A percentile compares a stretch with the other conserved stretches of the same genome.
Conservation (phyloP, 345 rosid species). For the Acer negundo region DNA sequence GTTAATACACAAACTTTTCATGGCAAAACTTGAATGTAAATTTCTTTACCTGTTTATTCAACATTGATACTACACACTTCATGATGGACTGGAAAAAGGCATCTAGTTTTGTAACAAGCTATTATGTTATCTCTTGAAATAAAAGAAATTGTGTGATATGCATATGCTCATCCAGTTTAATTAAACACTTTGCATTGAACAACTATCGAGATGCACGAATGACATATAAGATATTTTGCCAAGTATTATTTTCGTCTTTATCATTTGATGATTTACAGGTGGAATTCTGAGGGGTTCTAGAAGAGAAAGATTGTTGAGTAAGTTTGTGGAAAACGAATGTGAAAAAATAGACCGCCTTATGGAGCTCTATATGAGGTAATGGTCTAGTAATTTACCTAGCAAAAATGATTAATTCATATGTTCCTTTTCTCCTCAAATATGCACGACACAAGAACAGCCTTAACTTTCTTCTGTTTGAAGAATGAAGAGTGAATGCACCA, state of each 20-base stretch:
- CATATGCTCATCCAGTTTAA: background rate
- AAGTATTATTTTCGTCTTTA: background rate
- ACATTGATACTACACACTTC: background rate
- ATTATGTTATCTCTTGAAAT: background rate
- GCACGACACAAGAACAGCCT: background rate
- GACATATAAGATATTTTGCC: background rate
- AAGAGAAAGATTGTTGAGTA: conserved; percentile 87
- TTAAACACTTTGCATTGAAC: background rate
- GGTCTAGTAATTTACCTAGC: background rate
- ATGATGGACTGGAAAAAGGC: background rate
- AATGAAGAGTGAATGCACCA: background rate
- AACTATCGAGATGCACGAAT: background rate
- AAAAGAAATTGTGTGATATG: background rate
- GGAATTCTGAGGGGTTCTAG: conserved; percentile 90
- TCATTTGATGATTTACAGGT: conserved; percentile 42
- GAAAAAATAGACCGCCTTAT: conserved; percentile 98
- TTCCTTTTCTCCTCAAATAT: background rate
- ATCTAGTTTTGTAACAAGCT: background rate
- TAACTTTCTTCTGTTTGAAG: conserved; percentile 14
- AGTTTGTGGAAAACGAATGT: conserved; percentile 89
- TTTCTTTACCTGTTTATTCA: background rate
- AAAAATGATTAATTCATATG: background rate
- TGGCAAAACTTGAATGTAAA: background rate
- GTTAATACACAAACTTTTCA: background rate
- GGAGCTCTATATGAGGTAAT: conserved; percentile 85